phyloP scores from a whole-genome alignment of 768 basidiomycete genomes.

The Leucosporidium creatinivorum region DNA sequence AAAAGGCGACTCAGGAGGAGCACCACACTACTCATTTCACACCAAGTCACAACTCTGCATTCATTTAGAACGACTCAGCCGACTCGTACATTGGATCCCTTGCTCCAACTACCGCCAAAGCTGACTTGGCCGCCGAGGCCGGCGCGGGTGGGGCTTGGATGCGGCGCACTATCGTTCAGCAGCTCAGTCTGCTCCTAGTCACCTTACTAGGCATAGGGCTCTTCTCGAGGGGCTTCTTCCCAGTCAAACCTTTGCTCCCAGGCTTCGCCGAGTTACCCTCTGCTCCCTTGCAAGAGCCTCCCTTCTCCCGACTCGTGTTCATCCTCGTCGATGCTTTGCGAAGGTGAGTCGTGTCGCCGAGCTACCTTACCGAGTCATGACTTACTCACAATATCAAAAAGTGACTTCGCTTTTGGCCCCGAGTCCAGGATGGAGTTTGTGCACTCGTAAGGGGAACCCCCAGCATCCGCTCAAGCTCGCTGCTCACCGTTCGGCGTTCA shows the following conservation, averaged over 20 bases:
- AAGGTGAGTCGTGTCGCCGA: conserved; percentile 13
- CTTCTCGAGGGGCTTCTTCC: conserved; percentile 25
- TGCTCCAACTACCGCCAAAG: too few relatives aligned
- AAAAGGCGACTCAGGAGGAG: too few relatives aligned
- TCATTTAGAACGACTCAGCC: background rate
- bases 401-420: conserved; percentile 19
- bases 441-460: background rate
- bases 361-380: background rate
- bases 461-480: background rate
- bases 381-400: background rate
- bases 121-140: background rate
- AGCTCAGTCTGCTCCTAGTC: background rate
- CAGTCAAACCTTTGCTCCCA: conserved; percentile 21
- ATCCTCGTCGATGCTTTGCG: conserved; percentile 30
- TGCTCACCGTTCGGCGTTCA: too few relatives aligned
- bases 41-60: conserved; percentile 4
- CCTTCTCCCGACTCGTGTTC: conserved; percentile 24
- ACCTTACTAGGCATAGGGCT: conserved; percentile 1
- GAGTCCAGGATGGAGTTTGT: conserved; percentile 15
- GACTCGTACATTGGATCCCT: background rate
- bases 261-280: conserved; percentile 3
- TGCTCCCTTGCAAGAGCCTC: background rate
- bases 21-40: too few relatives aligned
- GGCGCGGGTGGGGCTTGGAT: background rate
- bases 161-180: too few relatives aligned